These are phyloP conservation scores for Fragaria ananassa DNA, from an alignment of 306 rosid species.

Conservation along the genomic window DNA sequence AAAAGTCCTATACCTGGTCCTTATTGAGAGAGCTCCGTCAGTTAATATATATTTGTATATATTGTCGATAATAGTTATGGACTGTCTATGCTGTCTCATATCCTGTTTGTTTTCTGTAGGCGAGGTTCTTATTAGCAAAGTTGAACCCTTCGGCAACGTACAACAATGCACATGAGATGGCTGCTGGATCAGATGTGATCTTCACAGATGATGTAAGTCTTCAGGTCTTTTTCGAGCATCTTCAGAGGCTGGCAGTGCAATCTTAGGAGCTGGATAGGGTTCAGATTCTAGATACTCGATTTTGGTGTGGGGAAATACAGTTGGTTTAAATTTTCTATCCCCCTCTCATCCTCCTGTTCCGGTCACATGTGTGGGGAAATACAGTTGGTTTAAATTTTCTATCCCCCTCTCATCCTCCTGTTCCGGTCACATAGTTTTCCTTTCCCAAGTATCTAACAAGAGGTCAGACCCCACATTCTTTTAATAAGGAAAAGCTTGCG, in stretches of 20 bases:
- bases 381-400: slow-evolving; percentile 12
- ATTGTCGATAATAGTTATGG: background rate
- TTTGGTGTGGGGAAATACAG: slow-evolving; percentile 42
- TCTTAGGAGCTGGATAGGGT: slow-evolving; percentile 51
- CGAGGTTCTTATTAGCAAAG: slow-evolving; percentile 89
- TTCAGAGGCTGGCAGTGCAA: slow-evolving; percentile 96
- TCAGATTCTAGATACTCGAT: slow-evolving; percentile 35
- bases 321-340: slow-evolving; percentile 4
- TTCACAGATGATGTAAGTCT: slow-evolving; percentile 97
- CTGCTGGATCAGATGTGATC: slow-evolving; percentile 88
- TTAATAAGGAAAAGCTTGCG: slow-evolving; percentile 40
- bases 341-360: slow-evolving; percentile 40
- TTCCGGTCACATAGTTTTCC: slow-evolving; percentile 37
- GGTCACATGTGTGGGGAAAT: slow-evolving; percentile 37
- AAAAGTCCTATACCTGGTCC: background rate
- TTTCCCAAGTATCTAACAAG: slow-evolving; percentile 43
- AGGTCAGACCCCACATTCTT: slow-evolving; percentile 42
- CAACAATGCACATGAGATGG: slow-evolving; percentile 78
- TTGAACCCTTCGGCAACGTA: slow-evolving; percentile 97
- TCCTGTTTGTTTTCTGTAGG: slow-evolving; percentile 48
- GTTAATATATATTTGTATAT: background rate
- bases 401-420: slow-evolving; percentile 33
- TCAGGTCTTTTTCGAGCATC: slow-evolving; percentile 97
- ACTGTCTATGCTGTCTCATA: slow-evolving; percentile 15
- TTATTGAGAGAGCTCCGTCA: background rate